A percentile compares a stretch with the other conserved stretches of the same genome.
These are phyloP conservation scores for Paramecium sexaurelia DNA, from an alignment of 73 alveolate genomes.

Conservation along the genomic window DNA sequence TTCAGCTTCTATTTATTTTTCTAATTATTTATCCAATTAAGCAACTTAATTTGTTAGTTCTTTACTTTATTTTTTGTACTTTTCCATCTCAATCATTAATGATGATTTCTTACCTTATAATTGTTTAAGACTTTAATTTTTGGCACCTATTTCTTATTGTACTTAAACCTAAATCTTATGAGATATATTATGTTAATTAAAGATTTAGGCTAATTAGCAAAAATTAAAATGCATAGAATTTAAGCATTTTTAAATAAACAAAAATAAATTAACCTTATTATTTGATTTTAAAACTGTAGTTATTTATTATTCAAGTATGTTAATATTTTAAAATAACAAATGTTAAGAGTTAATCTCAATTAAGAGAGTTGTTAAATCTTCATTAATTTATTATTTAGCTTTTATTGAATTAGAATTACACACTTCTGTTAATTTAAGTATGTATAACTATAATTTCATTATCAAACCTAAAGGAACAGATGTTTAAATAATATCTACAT, in stretches of 20 bases:
- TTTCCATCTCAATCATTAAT: slow-evolving; percentile 5
- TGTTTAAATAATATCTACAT: neutral
- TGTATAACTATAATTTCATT: neutral
- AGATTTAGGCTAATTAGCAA: neutral
- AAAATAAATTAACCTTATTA: neutral
- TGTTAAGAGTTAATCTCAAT: neutral
- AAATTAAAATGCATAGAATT: neutral
- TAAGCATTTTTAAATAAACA: neutral
- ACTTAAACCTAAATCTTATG: neutral
- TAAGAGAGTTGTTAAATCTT: neutral
- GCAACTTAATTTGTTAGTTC: neutral
- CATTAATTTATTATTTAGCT: neutral
- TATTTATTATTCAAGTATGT: neutral
- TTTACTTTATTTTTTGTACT: neutral
- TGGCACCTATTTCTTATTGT: neutral
- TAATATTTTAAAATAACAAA: neutral
- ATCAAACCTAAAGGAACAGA: neutral
- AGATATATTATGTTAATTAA: neutral
- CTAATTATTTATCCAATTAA: neutral
- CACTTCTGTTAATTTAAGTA: neutral
- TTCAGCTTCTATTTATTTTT: slow-evolving; percentile 26
- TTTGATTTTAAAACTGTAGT: neutral
- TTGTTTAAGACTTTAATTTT: neutral
- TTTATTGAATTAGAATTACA: neutral
- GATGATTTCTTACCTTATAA: neutral